These are phyloP conservation scores for Umbellularia californica DNA, from an alignment of 164 flowering plant species.

Conservation along the genomic window DNA sequence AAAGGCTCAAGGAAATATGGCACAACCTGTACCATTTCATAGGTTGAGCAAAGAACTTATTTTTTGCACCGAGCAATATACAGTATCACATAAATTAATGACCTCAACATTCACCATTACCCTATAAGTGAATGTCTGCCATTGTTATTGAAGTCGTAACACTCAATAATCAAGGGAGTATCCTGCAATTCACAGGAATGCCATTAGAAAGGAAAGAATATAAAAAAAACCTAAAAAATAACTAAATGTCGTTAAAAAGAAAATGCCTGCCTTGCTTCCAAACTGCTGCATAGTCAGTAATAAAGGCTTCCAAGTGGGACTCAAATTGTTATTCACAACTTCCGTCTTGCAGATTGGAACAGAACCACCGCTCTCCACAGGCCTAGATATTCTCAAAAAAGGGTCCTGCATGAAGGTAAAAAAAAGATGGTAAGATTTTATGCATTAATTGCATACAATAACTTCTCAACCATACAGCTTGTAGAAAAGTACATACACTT, in stretches of 20 bases:
- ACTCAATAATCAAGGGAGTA: constrained; percentile 75
- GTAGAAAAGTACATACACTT: constrained; percentile 54
- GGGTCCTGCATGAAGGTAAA: constrained; percentile 52
- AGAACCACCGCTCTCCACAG: constrained; percentile 56
- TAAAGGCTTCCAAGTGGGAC: constrained; percentile 75
- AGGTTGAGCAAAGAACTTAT: neutral
- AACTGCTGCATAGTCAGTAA: constrained; percentile 64
- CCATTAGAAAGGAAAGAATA: neutral
- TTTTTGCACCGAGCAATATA: neutral
- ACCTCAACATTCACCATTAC: constrained; percentile 30
- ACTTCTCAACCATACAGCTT: neutral
- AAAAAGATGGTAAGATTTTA: neutral
- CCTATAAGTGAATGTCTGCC: constrained; percentile 81
- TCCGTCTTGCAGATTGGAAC: constrained; percentile 91
- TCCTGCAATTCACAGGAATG: constrained; percentile 49
- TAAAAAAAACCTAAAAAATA: neutral
- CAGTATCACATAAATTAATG: neutral
- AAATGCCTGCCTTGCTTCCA: constrained; percentile 66
- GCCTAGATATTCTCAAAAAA: constrained; percentile 75
- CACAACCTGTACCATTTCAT: neutral
- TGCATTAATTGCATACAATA: neutral
- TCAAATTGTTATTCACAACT: constrained; percentile 63
- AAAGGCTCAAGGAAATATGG: neutral
- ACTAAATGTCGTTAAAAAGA: neutral
- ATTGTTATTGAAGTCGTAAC: constrained; percentile 79